phyloP scores from a whole-genome alignment of 257 asterid genomes.

The Penstemon davidsonii region DNA sequence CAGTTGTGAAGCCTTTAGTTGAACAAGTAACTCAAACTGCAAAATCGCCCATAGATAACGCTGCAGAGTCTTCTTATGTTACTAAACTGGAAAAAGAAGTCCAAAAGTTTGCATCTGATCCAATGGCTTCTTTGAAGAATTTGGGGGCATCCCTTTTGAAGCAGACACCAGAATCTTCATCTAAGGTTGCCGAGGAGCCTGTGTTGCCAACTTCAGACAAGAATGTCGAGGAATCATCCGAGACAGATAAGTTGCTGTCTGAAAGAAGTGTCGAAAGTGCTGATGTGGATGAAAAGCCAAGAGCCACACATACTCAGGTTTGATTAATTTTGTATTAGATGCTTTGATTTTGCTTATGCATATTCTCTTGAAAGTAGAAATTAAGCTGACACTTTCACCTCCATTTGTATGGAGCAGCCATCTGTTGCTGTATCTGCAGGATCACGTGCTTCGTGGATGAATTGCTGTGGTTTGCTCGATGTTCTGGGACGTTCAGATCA shows the following conservation, averaged over 20 bases:
- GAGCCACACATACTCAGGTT: slow-evolving; percentile 35
- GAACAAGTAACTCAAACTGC: slow-evolving; percentile 20
- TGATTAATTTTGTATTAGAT: background rate
- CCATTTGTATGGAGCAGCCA: slow-evolving; percentile 29
- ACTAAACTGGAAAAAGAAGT: slow-evolving; percentile 18
- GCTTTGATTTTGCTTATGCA: too few relatives aligned
- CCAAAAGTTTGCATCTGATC: slow-evolving; percentile 24
- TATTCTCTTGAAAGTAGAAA: background rate
- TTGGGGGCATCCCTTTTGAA: background rate
- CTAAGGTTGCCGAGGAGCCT: slow-evolving; percentile 20
- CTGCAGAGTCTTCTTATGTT: slow-evolving; percentile 15
- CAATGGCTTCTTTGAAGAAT: slow-evolving; percentile 23
- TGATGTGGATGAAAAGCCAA: slow-evolving; percentile 28
- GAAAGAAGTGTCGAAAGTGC: slow-evolving; percentile 7
- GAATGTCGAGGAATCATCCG: slow-evolving; percentile 26
- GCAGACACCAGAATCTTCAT: background rate
- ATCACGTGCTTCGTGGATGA: slow-evolving; percentile 33
- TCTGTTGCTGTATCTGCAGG: slow-evolving; percentile 22
- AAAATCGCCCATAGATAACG: slow-evolving; percentile 18
- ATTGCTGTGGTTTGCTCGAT: slow-evolving; percentile 46
- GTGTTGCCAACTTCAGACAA: slow-evolving; percentile 31
- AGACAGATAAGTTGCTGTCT: slow-evolving; percentile 6
- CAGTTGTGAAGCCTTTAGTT: slow-evolving; percentile 18
- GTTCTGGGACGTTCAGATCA: slow-evolving; percentile 26
- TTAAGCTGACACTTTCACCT: slow-evolving; percentile 1